A percentile compares a stretch with the other conserved stretches of the same genome.
These are phyloP conservation scores for Hypericum perforatum DNA, from an alignment of 345 rosid species.

Conservation along the genomic window DNA sequence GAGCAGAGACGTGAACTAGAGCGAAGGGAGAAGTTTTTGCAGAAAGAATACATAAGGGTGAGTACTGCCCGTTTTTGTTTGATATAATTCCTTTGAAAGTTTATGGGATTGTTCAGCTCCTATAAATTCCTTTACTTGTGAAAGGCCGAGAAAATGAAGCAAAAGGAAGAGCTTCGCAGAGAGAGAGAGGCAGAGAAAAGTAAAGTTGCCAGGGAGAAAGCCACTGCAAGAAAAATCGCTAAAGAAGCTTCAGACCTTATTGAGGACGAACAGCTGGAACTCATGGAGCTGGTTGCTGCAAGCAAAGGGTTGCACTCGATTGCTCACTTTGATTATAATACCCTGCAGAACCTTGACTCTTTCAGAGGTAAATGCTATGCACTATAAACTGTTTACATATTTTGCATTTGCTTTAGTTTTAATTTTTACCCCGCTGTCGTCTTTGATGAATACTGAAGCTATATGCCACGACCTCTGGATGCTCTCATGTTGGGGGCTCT, in stretches of 20 bases:
- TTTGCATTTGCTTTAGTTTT: neutral
- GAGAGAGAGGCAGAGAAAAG: slow-evolving; percentile 72
- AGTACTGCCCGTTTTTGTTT: neutral
- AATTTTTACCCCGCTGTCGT: neutral
- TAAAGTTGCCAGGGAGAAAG: slow-evolving; percentile 85
- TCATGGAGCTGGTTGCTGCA: slow-evolving; percentile 74
- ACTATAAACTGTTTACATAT: too few species aligned
- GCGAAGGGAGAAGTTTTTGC: neutral
- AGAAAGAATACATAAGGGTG: neutral
- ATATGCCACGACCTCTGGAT: neutral
- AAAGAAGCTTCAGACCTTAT: slow-evolving; percentile 76
- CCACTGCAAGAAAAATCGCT: slow-evolving; percentile 79
- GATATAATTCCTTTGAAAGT: neutral
- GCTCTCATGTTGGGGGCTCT: neutral
- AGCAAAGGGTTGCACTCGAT: slow-evolving; percentile 60
- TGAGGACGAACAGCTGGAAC: slow-evolving; percentile 85
- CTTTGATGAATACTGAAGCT: neutral
- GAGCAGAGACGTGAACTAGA: neutral
- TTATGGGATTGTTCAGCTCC: neutral
- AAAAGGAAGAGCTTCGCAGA: slow-evolving; percentile 72
- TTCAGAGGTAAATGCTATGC: slow-evolving; percentile 47
- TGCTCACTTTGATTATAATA: slow-evolving; percentile 58
- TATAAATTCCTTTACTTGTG: neutral
- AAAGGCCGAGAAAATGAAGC: slow-evolving; percentile 66
- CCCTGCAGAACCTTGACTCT: slow-evolving; percentile 59